phyloP scores from a whole-genome alignment of 2,329 filamentous ascomycete genomes.

The Talaromyces sp. region DNA sequence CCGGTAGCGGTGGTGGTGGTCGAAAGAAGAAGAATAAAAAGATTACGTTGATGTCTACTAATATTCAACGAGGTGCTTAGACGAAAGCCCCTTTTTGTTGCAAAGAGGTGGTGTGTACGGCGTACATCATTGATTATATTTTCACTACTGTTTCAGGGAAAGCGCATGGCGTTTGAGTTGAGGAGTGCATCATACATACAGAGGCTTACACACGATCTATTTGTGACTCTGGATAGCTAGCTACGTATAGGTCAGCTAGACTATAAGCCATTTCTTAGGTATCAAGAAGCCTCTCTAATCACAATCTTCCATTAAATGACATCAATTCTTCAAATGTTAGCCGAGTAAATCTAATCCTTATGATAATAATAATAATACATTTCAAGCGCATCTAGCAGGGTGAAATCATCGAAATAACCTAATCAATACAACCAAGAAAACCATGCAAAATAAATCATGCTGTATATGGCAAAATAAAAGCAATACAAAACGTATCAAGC shows the following conservation, averaged over 20 bases:
- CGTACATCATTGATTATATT: background rate
- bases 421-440: background rate
- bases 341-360: background rate
- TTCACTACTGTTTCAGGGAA: background rate
- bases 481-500: background rate
- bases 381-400: background rate
- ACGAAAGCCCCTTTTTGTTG: no score
- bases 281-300: background rate
- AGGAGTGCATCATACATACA: background rate
- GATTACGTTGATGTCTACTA: conserved; percentile 68
- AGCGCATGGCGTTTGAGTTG: background rate
- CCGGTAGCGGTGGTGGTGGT: conserved; percentile 21
- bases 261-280: background rate
- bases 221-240: background rate
- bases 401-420: background rate
- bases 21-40: conserved; percentile 65
- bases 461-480: background rate
- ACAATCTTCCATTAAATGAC: background rate
- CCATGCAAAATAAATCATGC: background rate
- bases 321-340: no score
- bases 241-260: background rate
- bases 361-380: background rate
- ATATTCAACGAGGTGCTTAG: conserved; percentile 58
- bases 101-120: background rate
- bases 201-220: background rate